Conservation (phyloP, 2,329 filamentous ascomycete genomes). For the Alternaria arborescens region DNA sequence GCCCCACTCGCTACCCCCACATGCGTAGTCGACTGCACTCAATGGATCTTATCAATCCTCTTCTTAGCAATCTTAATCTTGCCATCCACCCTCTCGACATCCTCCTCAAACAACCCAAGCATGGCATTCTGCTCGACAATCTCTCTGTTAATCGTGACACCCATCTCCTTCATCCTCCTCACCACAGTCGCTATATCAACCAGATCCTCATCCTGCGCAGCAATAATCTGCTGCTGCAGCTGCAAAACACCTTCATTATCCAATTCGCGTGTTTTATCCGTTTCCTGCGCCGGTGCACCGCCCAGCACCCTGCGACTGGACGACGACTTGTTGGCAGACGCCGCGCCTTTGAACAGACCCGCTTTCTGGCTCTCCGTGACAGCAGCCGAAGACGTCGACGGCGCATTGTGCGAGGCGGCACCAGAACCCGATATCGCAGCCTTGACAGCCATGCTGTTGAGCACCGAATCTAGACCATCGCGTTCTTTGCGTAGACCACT, state of each 20-base stretch:
- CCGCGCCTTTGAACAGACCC: constrained; percentile 44
- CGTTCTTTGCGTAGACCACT: constrained; percentile 75
- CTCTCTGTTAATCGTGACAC: constrained; percentile 77
- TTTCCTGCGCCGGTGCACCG: constrained; percentile 76
- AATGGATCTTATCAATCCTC: constrained; percentile 70
- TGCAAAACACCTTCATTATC: constrained; percentile 79
- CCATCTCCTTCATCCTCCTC: constrained; percentile 78
- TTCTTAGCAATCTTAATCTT: constrained; percentile 81
- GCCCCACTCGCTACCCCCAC: too few species aligned
- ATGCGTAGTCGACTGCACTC: neutral
- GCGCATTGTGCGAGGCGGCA: constrained; percentile 28
- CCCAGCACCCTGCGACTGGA: constrained; percentile 73
- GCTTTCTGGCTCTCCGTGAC: constrained; percentile 49
- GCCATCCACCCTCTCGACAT: constrained; percentile 69
- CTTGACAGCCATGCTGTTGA: constrained; percentile 68
- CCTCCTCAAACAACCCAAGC: constrained; percentile 71
- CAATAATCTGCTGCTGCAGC: constrained; percentile 77
- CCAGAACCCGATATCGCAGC: constrained; percentile 54
- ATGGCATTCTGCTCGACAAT: constrained; percentile 76
- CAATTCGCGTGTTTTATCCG: constrained; percentile 76
- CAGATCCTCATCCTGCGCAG: constrained; percentile 77
- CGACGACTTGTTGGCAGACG: neutral
- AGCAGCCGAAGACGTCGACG: constrained; percentile 44
- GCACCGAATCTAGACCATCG: constrained; percentile 77
- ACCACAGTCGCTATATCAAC: constrained; percentile 74